Evolutionary conservation across 768 basidiomycete species (phyloP).

Genomic region (Inosperma sp.): DNA sequence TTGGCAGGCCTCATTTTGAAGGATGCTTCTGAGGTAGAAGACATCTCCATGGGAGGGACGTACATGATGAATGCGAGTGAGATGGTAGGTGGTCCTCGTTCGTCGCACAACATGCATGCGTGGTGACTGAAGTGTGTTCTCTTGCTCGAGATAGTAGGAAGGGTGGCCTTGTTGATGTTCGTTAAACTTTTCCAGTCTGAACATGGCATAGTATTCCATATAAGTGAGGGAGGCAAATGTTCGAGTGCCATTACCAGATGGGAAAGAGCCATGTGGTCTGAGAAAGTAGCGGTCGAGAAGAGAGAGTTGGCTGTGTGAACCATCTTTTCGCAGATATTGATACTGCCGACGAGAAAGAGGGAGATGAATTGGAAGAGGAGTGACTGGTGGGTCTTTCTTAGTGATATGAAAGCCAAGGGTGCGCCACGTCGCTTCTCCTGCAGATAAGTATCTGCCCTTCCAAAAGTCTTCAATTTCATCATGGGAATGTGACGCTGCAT

Average conservation of each 20-base stretch:
- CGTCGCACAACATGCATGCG: constrained; percentile 10
- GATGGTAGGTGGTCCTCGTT: constrained; percentile 10
- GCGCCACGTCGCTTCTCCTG: constrained; percentile 34
- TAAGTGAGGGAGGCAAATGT: background rate
- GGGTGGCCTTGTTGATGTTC: background rate
- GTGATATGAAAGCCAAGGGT: constrained; percentile 33
- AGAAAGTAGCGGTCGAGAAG: constrained; percentile 21
- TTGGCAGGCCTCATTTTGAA: constrained; percentile 16
- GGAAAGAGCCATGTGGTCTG: constrained; percentile 6
- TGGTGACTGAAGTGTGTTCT: background rate
- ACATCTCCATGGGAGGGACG: constrained; percentile 29
- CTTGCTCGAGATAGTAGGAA: constrained; percentile 8
- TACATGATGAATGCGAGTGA: constrained; percentile 22
- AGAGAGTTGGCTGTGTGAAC: constrained; percentile 11
- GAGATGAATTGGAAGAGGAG: constrained; percentile 31
- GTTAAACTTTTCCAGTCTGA: constrained; percentile 6
- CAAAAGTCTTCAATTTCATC: constrained; percentile 36
- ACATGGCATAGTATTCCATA: constrained; percentile 3
- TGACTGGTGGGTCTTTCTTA: constrained; percentile 31
- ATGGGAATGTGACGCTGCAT: constrained; percentile 1
- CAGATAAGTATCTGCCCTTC: constrained; percentile 32
- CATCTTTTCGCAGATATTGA: constrained; percentile 21
- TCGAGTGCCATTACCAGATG: background rate
- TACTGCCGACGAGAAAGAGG: constrained; percentile 10
- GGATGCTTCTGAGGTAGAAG: constrained; percentile 30